A percentile compares a stretch with the other conserved stretches of the same genome.
Evolutionary conservation across 495 filamentous ascomycete genomes (phyloP).

Genomic region (Penicillium arizonense): DNA sequence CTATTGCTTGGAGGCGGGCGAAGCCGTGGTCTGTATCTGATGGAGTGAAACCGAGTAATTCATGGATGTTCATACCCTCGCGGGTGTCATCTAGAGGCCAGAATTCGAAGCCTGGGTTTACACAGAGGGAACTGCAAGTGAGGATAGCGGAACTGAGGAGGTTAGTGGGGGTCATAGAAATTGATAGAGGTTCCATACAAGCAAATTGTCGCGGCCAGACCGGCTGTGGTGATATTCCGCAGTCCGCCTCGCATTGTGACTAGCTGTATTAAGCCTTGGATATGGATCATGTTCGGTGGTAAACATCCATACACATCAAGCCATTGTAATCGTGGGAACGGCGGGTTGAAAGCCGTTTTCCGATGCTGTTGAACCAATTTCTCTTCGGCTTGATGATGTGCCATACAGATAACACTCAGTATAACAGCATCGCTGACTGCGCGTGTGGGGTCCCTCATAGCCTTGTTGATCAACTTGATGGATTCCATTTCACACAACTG

Average conservation of each 20-base stretch:
- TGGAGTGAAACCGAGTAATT: slow-evolving; percentile 26
- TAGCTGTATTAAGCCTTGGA: slow-evolving; percentile 35
- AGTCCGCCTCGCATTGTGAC: slow-evolving; percentile 38
- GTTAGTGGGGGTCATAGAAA: slow-evolving; percentile 5
- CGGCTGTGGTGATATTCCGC: slow-evolving; percentile 27
- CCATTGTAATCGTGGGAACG: slow-evolving; percentile 42
- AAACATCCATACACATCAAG: slow-evolving; percentile 41
- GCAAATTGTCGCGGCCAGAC: slow-evolving; percentile 31
- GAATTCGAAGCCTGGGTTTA: slow-evolving; percentile 33
- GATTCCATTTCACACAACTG: slow-evolving; percentile 36
- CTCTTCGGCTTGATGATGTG: slow-evolving; percentile 34
- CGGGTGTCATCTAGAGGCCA: slow-evolving; percentile 28
- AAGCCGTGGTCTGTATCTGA: slow-evolving; percentile 25
- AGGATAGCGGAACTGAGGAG: slow-evolving; percentile 36
- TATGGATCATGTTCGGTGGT: slow-evolving; percentile 37
- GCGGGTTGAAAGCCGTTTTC: slow-evolving; percentile 33
- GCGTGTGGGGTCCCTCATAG: slow-evolving; percentile 30
- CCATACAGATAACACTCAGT: slow-evolving; percentile 42
- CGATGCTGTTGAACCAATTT: slow-evolving; percentile 6
- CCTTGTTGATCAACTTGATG: slow-evolving; percentile 36
- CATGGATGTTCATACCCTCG: slow-evolving; percentile 19
- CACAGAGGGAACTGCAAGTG: slow-evolving; percentile 26
- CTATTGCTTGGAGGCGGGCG: slow-evolving; percentile 26
- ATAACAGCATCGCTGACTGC: slow-evolving; percentile 36
- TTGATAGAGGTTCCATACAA: slow-evolving; percentile 27